Base-by-base conservation (phyloP, 768 basidiomycete species). In the Termitomyces sp. region DNA sequence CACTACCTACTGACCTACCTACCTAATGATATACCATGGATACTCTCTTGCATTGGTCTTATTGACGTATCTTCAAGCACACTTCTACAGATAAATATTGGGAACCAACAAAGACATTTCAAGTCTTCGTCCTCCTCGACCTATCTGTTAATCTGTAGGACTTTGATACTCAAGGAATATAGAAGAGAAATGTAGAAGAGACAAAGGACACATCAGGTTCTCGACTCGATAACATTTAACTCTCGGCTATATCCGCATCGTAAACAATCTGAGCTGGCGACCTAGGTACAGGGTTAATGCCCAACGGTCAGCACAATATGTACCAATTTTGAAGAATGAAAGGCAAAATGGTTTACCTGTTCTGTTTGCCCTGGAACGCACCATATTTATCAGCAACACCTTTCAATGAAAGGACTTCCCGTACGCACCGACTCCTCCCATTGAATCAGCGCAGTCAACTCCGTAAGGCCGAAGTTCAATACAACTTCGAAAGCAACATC, bases 401-500 rank as follows among this genome's bases (percentile, higher is more conserved):
- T 53, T 49, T 16, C 5, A 4, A 10, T 18, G 18, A 49, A 51
- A 48, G n/a, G 36, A 51, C 18, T 13, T 28, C 51, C 28, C 4
- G 26, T 20, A 77, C 75, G 26, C 67, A 81, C 80, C 53, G 74
- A 72, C 43, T 81, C 79, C 57, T 71, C 65, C 81, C 81, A 84
- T 33, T 74, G 70, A 44, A 83, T 73, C 49, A 79, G 76, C 0
- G 81, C 82, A 49, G 73, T 76, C 56, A 83, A 63, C 57, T 84
- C 83, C 2, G 81, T 82, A 49, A 79, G 61, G 5, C 83, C 83
- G 54, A 84, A 83, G 22, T 77, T 65, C 18, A 84, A 59, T 3
- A 83, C 67, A 3, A 84, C 67, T 8, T 76, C 74, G 59, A 67
- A 77, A 1, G 69, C 59, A 22, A 75, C 59, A 22, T 63, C 38